Percentiles rank a stretch among this genome's conserved stretches.
Evolutionary conservation across 441 rosid genomes (phyloP).

Genomic region (Rhodomyrtus psidioides): DNA sequence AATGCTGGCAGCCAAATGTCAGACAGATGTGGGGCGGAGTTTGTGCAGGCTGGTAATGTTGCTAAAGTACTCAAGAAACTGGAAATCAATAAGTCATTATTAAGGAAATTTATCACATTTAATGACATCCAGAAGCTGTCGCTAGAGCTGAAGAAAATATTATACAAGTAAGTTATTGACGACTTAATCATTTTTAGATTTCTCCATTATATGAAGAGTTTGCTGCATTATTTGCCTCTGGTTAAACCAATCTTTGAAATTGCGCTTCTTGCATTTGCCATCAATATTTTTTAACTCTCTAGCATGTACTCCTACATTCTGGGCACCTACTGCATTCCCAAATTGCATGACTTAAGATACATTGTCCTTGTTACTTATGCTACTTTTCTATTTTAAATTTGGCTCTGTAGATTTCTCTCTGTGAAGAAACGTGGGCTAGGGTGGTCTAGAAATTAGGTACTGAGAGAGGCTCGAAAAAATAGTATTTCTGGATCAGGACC

Average conservation of each 20-base stretch:
- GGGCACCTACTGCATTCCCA: neutral
- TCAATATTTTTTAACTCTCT: neutral
- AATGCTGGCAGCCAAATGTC: slow-evolving; percentile 11
- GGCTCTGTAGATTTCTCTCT: neutral
- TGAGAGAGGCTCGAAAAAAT: neutral
- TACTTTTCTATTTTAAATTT: neutral
- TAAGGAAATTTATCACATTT: slow-evolving; percentile 28
- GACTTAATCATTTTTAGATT: neutral
- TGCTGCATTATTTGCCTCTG: neutral
- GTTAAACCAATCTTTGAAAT: neutral
- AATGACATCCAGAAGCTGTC: slow-evolving; percentile 49
- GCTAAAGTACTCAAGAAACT: slow-evolving; percentile 26
- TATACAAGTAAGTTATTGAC: slow-evolving; percentile 51
- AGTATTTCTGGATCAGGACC: neutral
- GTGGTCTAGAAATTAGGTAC: neutral
- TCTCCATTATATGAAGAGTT: neutral
- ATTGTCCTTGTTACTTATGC: neutral
- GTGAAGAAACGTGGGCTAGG: neutral
- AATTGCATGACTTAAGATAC: neutral
- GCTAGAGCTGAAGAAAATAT: slow-evolving; percentile 35
- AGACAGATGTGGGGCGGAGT: slow-evolving; percentile 27
- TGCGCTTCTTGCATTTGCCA: neutral
- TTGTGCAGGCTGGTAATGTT: slow-evolving; percentile 20
- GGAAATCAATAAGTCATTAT: slow-evolving; percentile 20
- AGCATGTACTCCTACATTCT: neutral